Conservation (phyloP, 208 protist genomes). For the Naegleria fowleri region DNA sequence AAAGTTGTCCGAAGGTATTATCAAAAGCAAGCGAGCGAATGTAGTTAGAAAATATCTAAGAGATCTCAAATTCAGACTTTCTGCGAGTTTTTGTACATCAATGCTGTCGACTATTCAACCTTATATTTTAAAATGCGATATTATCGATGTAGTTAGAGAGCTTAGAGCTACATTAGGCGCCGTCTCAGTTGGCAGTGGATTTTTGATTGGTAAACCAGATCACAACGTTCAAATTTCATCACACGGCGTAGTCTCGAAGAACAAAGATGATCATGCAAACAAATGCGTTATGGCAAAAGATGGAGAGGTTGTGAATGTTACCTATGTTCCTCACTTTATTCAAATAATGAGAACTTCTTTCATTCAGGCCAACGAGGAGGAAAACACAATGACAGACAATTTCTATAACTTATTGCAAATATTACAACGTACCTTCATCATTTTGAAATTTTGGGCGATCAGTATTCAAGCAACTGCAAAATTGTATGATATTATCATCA, state of each 20-base stretch:
- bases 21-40: background rate
- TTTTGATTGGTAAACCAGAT: background rate
- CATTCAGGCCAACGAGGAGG: background rate
- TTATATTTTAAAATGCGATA: background rate
- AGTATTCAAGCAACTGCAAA: background rate
- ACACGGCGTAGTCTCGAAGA: too few relatives aligned
- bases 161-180: background rate
- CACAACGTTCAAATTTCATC: background rate
- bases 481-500: too few relatives aligned
- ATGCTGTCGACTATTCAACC: background rate
- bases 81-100: background rate
- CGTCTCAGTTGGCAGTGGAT: background rate
- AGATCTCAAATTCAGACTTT: background rate
- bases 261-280: background rate
- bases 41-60: background rate
- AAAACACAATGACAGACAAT: background rate
- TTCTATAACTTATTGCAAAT: background rate
- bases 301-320: background rate
- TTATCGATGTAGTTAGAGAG: background rate
- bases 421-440: background rate
- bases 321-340: slow-evolving; percentile 10
- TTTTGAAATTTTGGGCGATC: background rate
- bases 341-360: background rate
- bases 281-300: background rate
- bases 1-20: background rate